Conservation (phyloP, 2,329 filamentous ascomycete genomes). For the Trichoderma harzianum region DNA sequence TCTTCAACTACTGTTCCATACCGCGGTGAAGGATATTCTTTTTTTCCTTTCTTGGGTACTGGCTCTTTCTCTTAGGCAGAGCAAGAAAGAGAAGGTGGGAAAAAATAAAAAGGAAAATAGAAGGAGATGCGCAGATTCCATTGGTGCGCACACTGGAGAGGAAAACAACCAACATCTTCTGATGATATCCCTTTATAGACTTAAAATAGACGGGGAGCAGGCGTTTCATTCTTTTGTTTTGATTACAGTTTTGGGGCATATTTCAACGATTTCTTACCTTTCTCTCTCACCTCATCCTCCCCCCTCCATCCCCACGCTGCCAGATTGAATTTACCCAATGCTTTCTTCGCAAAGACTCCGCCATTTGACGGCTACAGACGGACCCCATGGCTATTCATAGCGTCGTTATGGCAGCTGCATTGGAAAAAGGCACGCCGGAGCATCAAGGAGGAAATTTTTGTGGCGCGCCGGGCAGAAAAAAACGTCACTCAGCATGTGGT, state of each 20-base stretch:
- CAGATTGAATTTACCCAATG: background rate
- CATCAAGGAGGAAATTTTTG: background rate
- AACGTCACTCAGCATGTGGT: constrained; percentile 15
- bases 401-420: background rate
- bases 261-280: background rate
- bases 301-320: background rate
- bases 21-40: background rate
- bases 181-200: constrained; percentile 20
- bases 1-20: background rate
- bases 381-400: background rate
- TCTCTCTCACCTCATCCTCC: background rate
- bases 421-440: constrained; percentile 2
- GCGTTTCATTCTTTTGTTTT: background rate
- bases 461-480: constrained; percentile 10
- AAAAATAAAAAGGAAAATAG: background rate
- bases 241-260: background rate
- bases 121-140: background rate
- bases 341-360: background rate
- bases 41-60: background rate
- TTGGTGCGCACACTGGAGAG: background rate
- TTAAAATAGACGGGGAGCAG: constrained; percentile 16
- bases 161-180: background rate
- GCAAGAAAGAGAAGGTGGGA: background rate
- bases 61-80: background rate
- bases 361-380: background rate